phyloP scores from a whole-genome alignment of 257 asterid genomes.

The Hygrophila difformis region DNA sequence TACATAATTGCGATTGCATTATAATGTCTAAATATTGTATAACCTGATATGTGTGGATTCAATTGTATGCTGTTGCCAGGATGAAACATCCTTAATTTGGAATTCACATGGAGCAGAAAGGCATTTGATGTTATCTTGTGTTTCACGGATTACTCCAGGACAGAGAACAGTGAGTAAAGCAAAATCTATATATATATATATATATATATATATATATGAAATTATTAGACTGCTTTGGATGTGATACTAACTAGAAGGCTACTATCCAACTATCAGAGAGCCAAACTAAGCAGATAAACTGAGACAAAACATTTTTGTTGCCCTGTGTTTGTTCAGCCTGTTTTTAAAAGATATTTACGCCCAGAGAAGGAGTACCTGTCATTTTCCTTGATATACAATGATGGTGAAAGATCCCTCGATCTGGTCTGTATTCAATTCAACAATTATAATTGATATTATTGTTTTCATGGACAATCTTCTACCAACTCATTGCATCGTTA shows the following conservation, averaged over 20 bases:
- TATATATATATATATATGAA: slow-evolving; percentile 18
- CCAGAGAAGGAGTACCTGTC: slow-evolving; percentile 97
- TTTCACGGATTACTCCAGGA: slow-evolving; percentile 79
- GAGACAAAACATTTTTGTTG: slow-evolving; percentile 4
- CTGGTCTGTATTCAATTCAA: slow-evolving; percentile 46
- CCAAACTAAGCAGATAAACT: background rate
- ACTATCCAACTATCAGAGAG: too few relatives aligned
- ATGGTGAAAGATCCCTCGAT: slow-evolving; percentile 92
- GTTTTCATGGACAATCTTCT: slow-evolving; percentile 5
- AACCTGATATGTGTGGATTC: slow-evolving; percentile 1
- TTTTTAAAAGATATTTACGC: slow-evolving; percentile 81
- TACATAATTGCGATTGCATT: too few relatives aligned
- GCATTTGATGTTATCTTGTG: slow-evolving; percentile 68
- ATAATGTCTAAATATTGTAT: background rate
- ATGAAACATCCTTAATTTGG: slow-evolving; percentile 84
- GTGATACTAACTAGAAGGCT: background rate
- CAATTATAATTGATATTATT: background rate
- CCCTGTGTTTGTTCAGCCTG: slow-evolving; percentile 56
- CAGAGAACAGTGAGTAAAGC: slow-evolving; percentile 92
- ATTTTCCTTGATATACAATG: slow-evolving; percentile 76
- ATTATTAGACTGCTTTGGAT: slow-evolving; percentile 11
- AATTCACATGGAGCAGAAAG: slow-evolving; percentile 81
- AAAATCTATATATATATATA: slow-evolving; percentile 13
- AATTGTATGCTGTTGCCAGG: slow-evolving; percentile 42
- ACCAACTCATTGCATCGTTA: slow-evolving; percentile 9